phyloP scores from a whole-genome alignment of 23 red algal species.

The Gracilaria gracilis region DNA sequence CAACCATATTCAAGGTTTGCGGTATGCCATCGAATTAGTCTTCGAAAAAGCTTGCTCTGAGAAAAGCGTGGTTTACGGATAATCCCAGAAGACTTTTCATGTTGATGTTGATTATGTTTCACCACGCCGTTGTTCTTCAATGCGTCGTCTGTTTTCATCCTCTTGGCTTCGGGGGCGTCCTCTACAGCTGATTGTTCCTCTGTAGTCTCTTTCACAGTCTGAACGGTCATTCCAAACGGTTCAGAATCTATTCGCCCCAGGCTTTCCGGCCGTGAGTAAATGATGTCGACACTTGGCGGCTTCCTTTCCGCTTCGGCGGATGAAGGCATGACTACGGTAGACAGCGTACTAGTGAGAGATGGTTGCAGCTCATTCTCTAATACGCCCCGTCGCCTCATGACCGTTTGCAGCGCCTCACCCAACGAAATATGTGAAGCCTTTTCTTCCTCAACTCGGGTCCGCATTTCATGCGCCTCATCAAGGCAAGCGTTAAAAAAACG shows the following conservation, averaged over 20 bases:
- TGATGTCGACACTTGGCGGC: background rate
- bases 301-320: too few species aligned
- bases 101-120: background rate
- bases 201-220: background rate
- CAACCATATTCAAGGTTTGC: slow-evolving; percentile 97
- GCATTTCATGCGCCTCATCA: slow-evolving; percentile 59
- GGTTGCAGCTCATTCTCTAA: background rate
- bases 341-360: slow-evolving; percentile 1
- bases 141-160: background rate
- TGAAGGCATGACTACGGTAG: background rate
- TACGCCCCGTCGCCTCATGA: slow-evolving; percentile 31
- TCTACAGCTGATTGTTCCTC: background rate
- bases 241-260: background rate
- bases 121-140: background rate
- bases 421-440: slow-evolving; percentile 44
- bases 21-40: slow-evolving; percentile 84
- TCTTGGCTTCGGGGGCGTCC: background rate
- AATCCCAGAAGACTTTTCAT: background rate
- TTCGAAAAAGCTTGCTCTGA: slow-evolving; percentile 26
- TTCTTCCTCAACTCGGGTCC: background rate
- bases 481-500: slow-evolving; percentile 79
- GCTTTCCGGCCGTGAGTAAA: background rate
- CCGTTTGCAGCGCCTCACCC: slow-evolving; percentile 57
- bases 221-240: slow-evolving; percentile 5
- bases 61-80: background rate